These are phyloP conservation scores for Phytopythium vexans DNA, from an alignment of 352 stramenopile genomes.

Conservation along the genomic window DNA sequence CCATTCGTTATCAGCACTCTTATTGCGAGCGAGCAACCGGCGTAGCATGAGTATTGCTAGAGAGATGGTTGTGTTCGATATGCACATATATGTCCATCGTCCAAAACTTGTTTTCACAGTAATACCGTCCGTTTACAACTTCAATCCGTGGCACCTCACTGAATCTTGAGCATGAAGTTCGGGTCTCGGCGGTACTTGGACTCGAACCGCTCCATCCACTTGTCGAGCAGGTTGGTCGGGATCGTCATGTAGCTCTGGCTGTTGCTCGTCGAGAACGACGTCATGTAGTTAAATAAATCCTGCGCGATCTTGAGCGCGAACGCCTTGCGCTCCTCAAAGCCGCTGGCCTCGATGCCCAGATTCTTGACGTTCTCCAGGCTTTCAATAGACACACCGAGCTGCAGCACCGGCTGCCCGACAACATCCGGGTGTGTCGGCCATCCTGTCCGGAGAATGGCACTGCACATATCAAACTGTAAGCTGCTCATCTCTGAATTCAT, in stretches of 20 bases:
- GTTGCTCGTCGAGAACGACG: slow-evolving; percentile 80
- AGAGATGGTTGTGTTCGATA: too few relatives aligned
- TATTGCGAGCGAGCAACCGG: too few relatives aligned
- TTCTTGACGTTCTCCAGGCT: slow-evolving; percentile 75
- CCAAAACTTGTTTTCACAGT: too few relatives aligned
- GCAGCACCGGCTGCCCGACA: slow-evolving; percentile 45
- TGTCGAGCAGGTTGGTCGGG: slow-evolving; percentile 89
- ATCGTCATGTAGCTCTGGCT: slow-evolving; percentile 83
- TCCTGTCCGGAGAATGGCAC: slow-evolving; percentile 61
- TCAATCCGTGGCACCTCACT: slow-evolving; percentile 1
- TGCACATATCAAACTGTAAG: slow-evolving; percentile 7
- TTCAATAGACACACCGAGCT: slow-evolving; percentile 72
- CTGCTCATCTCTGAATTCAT: neutral
- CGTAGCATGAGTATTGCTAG: too few relatives aligned
- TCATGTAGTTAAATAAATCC: slow-evolving; percentile 92
- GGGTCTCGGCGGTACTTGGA: slow-evolving; percentile 82
- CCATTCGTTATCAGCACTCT: too few relatives aligned
- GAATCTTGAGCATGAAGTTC: slow-evolving; percentile 91
- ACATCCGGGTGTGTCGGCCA: slow-evolving; percentile 68
- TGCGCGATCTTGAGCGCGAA: slow-evolving; percentile 91
- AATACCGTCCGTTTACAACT: too few relatives aligned
- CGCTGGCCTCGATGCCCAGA: slow-evolving; percentile 63
- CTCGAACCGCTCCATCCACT: slow-evolving; percentile 91
- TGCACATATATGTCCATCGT: too few relatives aligned
- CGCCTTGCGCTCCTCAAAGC: slow-evolving; percentile 60